Conservation (phyloP, 345 rosid species). For the Combretum micranthum region DNA sequence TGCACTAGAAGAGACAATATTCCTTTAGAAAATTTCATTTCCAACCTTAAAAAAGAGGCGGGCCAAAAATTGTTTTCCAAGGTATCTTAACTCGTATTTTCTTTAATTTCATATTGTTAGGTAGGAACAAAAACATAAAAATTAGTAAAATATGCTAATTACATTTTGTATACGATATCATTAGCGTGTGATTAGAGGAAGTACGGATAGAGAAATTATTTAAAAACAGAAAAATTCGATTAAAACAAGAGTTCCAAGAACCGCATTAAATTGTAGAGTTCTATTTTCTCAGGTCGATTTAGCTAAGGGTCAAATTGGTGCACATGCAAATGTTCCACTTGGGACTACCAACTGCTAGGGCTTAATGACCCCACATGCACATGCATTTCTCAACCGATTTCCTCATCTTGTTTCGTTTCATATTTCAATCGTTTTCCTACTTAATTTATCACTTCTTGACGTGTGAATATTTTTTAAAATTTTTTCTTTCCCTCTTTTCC, state of each 20-base stretch:
- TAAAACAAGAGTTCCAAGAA: no score
- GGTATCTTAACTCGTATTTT: no score
- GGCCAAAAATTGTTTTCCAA: no score
- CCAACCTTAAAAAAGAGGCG: background rate
- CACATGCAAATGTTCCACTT: conserved; percentile 68
- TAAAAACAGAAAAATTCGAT: no score
- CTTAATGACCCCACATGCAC: conserved; percentile 32
- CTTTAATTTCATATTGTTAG: no score
- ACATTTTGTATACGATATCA: no score
- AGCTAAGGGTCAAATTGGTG: conserved; percentile 24
- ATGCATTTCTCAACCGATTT: conserved; percentile 25
- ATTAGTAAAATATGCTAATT: no score
- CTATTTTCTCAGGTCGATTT: conserved; percentile 7
- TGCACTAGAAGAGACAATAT: conserved; percentile 22
- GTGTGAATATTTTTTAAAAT: no score
- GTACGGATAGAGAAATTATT: no score
- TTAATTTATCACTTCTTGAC: background rate
- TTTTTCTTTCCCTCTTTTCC: background rate
- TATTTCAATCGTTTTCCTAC: background rate
- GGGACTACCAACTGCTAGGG: conserved; percentile 27
- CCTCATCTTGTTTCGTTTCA: background rate
- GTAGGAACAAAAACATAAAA: no score
- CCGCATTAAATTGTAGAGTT: background rate
- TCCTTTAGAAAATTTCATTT: background rate
- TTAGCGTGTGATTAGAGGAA: no score